A percentile compares a stretch with the other conserved stretches of the same genome.
phyloP scores from a whole-genome alignment of 2,329 filamentous ascomycete species.

The Calonectria hongkongensis region DNA sequence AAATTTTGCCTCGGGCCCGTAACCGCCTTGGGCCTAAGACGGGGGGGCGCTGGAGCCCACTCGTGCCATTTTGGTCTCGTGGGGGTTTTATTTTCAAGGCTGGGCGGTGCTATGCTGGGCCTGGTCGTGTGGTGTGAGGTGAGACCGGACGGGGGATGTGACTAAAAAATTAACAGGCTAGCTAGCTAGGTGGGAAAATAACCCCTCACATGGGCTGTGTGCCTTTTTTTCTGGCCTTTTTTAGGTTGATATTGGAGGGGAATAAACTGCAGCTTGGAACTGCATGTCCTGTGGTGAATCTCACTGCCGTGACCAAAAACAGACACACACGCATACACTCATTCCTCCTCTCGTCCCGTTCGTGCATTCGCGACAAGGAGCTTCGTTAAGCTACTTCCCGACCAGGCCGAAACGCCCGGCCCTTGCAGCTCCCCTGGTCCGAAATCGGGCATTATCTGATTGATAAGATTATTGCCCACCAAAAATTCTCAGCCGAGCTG shows the following conservation, averaged over 20 bases:
- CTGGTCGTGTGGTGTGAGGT: conserved; percentile 18
- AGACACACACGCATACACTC: too few species aligned
- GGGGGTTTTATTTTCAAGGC: neutral
- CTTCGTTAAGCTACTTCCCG: conserved; percentile 3
- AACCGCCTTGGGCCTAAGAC: conserved; percentile 29
- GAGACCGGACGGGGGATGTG: neutral
- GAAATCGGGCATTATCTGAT: conserved; percentile 48
- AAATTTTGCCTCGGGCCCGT: conserved; percentile 28
- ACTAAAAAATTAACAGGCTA: conserved; percentile 19
- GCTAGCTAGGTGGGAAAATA: neutral
- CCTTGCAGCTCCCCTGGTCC: conserved; percentile 28
- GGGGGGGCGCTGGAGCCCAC: neutral
- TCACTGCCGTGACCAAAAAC: too few species aligned
- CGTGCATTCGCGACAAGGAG: neutral
- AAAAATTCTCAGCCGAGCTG: conserved; percentile 5
- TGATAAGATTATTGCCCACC: conserved; percentile 47
- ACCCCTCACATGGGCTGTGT: conserved; percentile 23
- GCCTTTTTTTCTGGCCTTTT: neutral
- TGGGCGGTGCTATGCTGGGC: neutral
- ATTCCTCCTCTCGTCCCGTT: too few species aligned
- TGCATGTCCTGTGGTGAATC: too few species aligned
- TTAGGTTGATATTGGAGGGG: neutral
- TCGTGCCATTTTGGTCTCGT: conserved; percentile 20
- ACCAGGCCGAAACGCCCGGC: neutral
- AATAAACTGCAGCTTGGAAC: too few species aligned